These are phyloP conservation scores for Moricandia moricandioides DNA, from an alignment of 345 rosid species.

Conservation along the genomic window DNA sequence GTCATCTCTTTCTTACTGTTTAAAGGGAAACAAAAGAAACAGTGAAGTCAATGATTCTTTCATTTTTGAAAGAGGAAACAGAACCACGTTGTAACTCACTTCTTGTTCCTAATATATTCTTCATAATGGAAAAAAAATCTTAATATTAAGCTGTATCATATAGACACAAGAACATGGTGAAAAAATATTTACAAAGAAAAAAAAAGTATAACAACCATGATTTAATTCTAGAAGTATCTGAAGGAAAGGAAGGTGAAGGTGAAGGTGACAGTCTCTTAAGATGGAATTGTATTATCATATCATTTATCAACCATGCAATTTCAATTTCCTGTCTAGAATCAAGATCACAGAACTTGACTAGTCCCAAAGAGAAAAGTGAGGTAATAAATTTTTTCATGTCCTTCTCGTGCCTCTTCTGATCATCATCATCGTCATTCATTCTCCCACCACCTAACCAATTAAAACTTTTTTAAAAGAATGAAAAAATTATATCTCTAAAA, in stretches of 20 bases:
- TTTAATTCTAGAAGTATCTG: conserved; percentile 20
- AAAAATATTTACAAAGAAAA: background rate
- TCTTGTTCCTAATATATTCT: background rate
- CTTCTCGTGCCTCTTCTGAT: conserved; percentile 47
- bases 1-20: conserved; percentile 22
- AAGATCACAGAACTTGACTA: conserved; percentile 10
- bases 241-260: conserved; percentile 20
- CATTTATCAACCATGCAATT: conserved; percentile 25
- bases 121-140: too few species aligned
- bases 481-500: too few species aligned
- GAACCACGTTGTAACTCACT: background rate
- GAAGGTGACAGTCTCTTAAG: conserved; percentile 25
- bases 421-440: conserved; percentile 32
- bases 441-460: conserved; percentile 25
- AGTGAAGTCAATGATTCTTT: background rate
- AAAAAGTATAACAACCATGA: background rate
- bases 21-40: background rate
- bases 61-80: conserved; percentile 13
- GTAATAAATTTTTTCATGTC: conserved; percentile 35
- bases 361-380: conserved; percentile 7
- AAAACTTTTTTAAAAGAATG: conserved; percentile 1
- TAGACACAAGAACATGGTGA: background rate
- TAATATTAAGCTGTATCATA: background rate
- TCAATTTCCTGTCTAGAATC: background rate
- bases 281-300: conserved; percentile 11